These are phyloP conservation scores for Gossypium arboreum DNA, from an alignment of 345 rosid species.

Conservation along the genomic window DNA sequence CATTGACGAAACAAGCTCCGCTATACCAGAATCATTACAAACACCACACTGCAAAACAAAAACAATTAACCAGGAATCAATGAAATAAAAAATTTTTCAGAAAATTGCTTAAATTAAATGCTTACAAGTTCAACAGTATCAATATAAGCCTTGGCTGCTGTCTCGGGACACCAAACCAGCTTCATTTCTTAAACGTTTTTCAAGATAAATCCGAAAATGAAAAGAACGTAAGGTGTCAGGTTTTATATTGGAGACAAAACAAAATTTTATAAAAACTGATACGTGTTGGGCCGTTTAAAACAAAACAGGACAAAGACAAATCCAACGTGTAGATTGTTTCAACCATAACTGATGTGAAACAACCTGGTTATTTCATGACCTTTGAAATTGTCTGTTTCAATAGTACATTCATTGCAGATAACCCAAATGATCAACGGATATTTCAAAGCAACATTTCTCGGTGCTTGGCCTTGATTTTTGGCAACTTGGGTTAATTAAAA, in stretches of 20 bases:
- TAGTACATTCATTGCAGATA: neutral
- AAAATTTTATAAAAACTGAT: constrained; percentile 12
- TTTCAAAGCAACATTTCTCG: neutral
- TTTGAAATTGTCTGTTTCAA: neutral
- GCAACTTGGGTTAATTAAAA: neutral
- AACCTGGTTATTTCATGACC: neutral
- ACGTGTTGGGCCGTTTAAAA: constrained; percentile 41
- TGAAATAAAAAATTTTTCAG: neutral
- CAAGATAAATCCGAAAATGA: constrained; percentile 18
- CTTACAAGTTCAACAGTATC: constrained; percentile 79
- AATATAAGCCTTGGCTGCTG: constrained; percentile 73
- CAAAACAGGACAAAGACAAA: constrained; percentile 4
- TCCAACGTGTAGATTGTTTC: constrained; percentile 32
- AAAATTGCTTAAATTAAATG: neutral
- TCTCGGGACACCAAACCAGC: constrained; percentile 86
- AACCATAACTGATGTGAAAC: neutral
- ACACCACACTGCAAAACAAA: constrained; percentile 43
- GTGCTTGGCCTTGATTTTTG: neutral
- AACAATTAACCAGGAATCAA: neutral
- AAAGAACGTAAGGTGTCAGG: constrained; percentile 16
- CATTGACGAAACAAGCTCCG: constrained; percentile 90
- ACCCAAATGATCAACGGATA: neutral
- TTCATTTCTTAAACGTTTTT: constrained; percentile 47
- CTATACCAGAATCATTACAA: constrained; percentile 59
- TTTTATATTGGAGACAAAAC: constrained; percentile 21